These are phyloP conservation scores for Fusarium pilosicola DNA, from an alignment of 2,329 filamentous ascomycete species.

Conservation along the genomic window DNA sequence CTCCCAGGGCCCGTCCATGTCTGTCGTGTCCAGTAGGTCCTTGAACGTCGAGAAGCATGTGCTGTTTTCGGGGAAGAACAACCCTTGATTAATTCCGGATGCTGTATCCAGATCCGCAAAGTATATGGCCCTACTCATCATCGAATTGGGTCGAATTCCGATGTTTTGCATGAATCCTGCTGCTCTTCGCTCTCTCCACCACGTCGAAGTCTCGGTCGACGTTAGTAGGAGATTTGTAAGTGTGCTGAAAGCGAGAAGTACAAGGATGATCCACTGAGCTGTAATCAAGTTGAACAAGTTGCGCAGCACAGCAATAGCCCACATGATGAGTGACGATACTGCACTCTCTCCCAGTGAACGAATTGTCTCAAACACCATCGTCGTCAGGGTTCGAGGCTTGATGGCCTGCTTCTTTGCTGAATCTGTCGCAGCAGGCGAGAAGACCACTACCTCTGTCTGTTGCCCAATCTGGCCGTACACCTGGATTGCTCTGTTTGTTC, in stretches of 20 bases:
- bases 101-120: conserved; percentile 81
- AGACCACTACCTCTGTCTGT: conserved; percentile 71
- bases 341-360: conserved; percentile 80
- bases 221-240: conserved; percentile 80
- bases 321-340: conserved; percentile 80
- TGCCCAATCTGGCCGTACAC: conserved; percentile 82
- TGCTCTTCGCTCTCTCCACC: conserved; percentile 88
- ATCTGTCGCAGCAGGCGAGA: conserved; percentile 61
- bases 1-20: conserved; percentile 67
- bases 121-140: conserved; percentile 89
- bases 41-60: conserved; percentile 72
- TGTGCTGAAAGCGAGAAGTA: conserved; percentile 73
- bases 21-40: conserved; percentile 65
- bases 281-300: conserved; percentile 74
- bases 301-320: conserved; percentile 72
- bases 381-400: conserved; percentile 69
- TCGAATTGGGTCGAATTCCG: conserved; percentile 79
- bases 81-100: conserved; percentile 50
- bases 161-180: conserved; percentile 82
- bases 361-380: conserved; percentile 77
- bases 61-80: conserved; percentile 57
- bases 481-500: conserved; percentile 80
- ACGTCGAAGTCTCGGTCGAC: conserved; percentile 76
- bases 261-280: conserved; percentile 79
- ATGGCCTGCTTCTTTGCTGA: conserved; percentile 67